Evolutionary conservation across 1,284 basidiomycete species (phyloP), one percentile per base, ranked within the genome.

Genomic region (Rhizoctonia solani): DNA sequence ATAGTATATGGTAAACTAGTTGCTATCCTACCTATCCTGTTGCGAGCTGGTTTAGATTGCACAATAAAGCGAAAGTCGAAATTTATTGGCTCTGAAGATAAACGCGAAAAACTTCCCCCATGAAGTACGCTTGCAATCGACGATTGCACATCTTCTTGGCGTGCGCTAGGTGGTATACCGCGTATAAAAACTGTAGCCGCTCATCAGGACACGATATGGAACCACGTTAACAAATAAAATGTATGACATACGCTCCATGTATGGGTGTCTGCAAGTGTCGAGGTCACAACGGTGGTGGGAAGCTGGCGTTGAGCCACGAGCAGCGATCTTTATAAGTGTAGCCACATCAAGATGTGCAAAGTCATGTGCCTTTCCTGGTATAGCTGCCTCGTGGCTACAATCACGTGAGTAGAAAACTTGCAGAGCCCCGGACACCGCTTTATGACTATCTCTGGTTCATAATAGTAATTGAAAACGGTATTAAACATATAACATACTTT

Each of bases 21-120:
- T 34, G 32, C 3, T 37, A 32, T 4, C 49, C 11, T 72, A 9
- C 83, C 85, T 46, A 69, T 75, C 8, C 81, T 81, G 29, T 73
- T 71, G 61, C 82, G 80, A 5, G 73, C 69, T 25, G 72, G 77
- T 76, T 69, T 79, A 79, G 54, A 78, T 77, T 47, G 74, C 78
- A 3, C 23, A 54, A 85, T 81, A 13, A 90, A 75, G 52, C 74
- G 74, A 3, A 85, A 78, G 47, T 83, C 76, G 72, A 85, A 85
- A 71, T 86, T 87, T 52, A 82, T 70, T 0, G 75, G 80, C 2
- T 54, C 59, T 8, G 2, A 13, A 2, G 47, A 49, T 16, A 42
- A 30, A 16, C 53, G 16, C 13, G 37, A 27, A 46, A 53, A 65
- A n/a, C n/a, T 25, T 9, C 61, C 61, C 6, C 61, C 61, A 54